Percentiles rank a stretch among this genome's conserved stretches.
These are phyloP conservation scores for Colletotrichum navitas DNA, from an alignment of 2,329 filamentous ascomycete species.

Conservation along the genomic window DNA sequence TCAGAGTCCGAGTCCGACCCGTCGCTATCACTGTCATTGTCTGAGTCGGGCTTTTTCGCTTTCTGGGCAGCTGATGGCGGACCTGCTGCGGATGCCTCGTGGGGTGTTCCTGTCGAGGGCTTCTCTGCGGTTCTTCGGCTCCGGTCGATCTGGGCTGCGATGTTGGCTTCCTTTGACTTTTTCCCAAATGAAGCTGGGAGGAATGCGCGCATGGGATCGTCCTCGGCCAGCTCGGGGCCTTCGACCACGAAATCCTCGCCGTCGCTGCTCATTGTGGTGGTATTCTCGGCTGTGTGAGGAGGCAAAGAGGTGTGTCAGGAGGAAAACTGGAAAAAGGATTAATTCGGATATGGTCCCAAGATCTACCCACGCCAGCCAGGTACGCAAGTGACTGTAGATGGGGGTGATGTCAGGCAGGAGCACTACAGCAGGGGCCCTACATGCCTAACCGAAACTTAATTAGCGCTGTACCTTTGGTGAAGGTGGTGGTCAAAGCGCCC, in stretches of 20 bases:
- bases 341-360: neutral
- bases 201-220: slow-evolving; percentile 81
- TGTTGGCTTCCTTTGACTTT: slow-evolving; percentile 78
- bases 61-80: slow-evolving; percentile 45
- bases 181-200: slow-evolving; percentile 89
- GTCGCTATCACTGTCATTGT: slow-evolving; percentile 59
- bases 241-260: slow-evolving; percentile 72
- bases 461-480: slow-evolving; percentile 2
- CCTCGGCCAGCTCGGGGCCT: slow-evolving; percentile 64
- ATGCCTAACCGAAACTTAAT: slow-evolving; percentile 26
- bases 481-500: slow-evolving; percentile 17
- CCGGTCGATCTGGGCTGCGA: slow-evolving; percentile 84
- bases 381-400: slow-evolving; percentile 10
- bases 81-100: slow-evolving; percentile 48
- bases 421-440: slow-evolving; percentile 31
- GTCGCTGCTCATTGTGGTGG: slow-evolving; percentile 64
- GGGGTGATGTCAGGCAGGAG: slow-evolving; percentile 40
- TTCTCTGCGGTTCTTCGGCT: slow-evolving; percentile 72
- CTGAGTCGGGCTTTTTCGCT: slow-evolving; percentile 43
- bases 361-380: neutral
- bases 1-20: slow-evolving; percentile 65
- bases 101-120: slow-evolving; percentile 46
- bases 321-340: slow-evolving; percentile 1
- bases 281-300: neutral
- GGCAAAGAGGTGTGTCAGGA: slow-evolving; percentile 1